Evolutionary conservation across 352 stramenopile genomes (phyloP), one percentile per base, ranked within the genome.

Genomic region (Blastocystis sp.): DNA sequence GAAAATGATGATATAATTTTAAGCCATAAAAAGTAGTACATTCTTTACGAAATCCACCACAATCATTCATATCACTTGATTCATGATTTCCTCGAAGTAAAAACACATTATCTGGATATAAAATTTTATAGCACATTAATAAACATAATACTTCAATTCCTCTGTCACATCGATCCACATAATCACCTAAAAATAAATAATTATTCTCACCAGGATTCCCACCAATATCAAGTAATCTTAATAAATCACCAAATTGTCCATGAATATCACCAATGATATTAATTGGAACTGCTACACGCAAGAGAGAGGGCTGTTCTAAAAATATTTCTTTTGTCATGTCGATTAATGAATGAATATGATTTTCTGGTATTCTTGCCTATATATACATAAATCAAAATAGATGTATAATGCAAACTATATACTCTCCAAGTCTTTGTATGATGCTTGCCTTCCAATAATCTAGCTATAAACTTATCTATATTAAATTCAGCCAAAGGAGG

Each of bases 191-290:
- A 69, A 96, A 95, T 52, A 96, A 72, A 75, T 95, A 96, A 73
- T 95, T 95, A 21, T 83, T 90, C 66, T 88, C 77, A 18, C 81
- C 81, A n/a, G 75, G 66, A 40, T 85, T 73, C 24, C 81, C 81
- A 18, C 81, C 81, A 41, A 88, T 86, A 35, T 76, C 66, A 54
- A 95, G 96, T 21, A 98, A 72, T 64, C 94, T 84, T 65, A 93
- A 76, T 24, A 98, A 73, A 71, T 98, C 90, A 73, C 94, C 86
- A 69, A 94, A 95, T 73, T 98, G 88, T 25, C 75, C 71, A 62
- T 96, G 86, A 64, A 95, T 86, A 72, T 97, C 90, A 28, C 87
- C 89, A 65, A 86, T 95, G 44, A 97, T 84, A 6, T 88, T 97
- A 31, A 98, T 86, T 55, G 90, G 91, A 42, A 83, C 91, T 27